Evolutionary conservation across 179 eudicot genomes (phyloP).

Genomic region (Amaranthus tricolor): DNA sequence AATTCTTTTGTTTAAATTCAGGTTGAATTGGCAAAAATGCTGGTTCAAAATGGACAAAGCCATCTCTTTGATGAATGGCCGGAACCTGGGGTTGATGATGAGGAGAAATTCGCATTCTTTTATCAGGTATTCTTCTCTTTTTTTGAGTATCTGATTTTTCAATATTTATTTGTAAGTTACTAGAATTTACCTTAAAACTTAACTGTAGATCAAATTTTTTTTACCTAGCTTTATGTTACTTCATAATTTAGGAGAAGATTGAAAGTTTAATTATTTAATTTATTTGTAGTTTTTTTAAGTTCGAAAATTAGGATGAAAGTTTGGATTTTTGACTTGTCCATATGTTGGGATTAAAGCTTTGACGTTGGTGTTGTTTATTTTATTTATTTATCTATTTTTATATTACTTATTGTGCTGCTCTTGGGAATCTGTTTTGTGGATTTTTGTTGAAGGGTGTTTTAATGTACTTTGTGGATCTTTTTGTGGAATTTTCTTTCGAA

Average conservation of each 20-base stretch:
- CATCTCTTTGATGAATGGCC: conserved; percentile 81
- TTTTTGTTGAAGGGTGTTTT: no score
- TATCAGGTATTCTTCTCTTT: conserved; percentile 51
- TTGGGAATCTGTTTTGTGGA: no score
- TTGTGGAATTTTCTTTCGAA: no score
- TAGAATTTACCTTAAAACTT: neutral
- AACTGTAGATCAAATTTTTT: neutral
- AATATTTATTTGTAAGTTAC: neutral
- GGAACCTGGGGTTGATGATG: conserved; percentile 69
- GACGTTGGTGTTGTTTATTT: no score
- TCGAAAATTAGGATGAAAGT: no score
- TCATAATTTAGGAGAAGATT: neutral
- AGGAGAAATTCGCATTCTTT: conserved; percentile 60
- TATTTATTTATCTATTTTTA: no score
- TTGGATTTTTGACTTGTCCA: no score
- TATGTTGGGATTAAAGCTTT: no score
- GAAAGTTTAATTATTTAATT: no score
- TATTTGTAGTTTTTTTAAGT: no score
- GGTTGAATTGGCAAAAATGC: conserved; percentile 69
- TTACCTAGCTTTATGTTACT: neutral
- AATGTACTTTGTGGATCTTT: no score
- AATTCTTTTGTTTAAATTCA: conserved; percentile 19
- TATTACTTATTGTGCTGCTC: no score
- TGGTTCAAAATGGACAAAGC: conserved; percentile 64
- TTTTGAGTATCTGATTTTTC: neutral